Evolutionary conservation across 2,329 filamentous ascomycete species (phyloP).

Genomic region (Huntiella moniliformis): DNA sequence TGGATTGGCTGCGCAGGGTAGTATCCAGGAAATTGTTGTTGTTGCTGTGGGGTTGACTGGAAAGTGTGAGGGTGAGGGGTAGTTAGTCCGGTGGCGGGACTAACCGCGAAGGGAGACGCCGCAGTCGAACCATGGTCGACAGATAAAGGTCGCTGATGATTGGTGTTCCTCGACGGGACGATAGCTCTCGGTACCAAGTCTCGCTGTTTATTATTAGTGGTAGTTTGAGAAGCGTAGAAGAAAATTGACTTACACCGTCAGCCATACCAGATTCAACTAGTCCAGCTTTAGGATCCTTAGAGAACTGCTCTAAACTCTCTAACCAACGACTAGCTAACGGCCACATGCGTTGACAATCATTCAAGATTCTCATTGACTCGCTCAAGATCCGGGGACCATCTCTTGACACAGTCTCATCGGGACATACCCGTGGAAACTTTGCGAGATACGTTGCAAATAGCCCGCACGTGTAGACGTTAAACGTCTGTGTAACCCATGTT

Average conservation of each 20-base stretch:
- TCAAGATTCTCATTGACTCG: conserved; percentile 26
- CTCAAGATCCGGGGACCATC: conserved; percentile 28
- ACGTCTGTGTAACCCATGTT: conserved; percentile 18
- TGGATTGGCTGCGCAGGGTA: not conserved
- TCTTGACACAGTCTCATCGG: conserved; percentile 21
- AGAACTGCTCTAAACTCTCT: conserved; percentile 1
- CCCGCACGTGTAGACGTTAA: conserved; percentile 36
- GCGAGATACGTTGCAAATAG: conserved; percentile 32
- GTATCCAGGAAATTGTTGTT: not conserved
- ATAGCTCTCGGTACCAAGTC: not conserved
- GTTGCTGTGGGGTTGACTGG: not conserved
- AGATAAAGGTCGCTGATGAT: no score
- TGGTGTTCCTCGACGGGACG: no score
- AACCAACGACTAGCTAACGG: conserved; percentile 34
- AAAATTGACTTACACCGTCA: conserved; percentile 20
- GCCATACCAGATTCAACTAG: conserved; percentile 29
- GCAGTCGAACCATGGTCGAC: no score
- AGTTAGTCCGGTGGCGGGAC: not conserved
- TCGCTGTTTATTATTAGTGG: not conserved
- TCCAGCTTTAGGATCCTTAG: conserved; percentile 1
- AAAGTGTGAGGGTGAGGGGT: not conserved
- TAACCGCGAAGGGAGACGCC: not conserved
- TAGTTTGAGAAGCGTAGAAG: not conserved
- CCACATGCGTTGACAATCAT: conserved; percentile 32
- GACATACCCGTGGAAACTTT: conserved; percentile 31